phyloP scores from a whole-genome alignment of 352 stramenopile genomes.

The Pythium rishiriense region DNA sequence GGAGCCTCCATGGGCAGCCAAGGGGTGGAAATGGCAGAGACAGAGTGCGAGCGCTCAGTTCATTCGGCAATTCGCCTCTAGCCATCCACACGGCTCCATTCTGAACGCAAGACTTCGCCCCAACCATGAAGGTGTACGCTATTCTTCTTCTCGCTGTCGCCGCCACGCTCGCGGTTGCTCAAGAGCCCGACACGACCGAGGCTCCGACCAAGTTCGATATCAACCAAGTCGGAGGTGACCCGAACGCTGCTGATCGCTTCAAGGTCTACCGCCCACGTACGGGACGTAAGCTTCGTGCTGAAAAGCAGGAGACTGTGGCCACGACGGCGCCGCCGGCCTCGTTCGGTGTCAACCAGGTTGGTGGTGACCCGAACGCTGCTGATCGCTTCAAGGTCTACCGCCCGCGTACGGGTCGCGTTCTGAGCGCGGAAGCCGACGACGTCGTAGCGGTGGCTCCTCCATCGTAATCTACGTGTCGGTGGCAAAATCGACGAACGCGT shows the following conservation, averaged over 20 bases:
- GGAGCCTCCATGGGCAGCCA: not conserved
- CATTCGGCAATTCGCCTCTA: conserved; percentile 4
- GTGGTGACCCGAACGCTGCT: not conserved
- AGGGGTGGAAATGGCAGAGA: too few relatives aligned
- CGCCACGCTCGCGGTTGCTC: not conserved
- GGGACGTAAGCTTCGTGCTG: conserved; percentile 4
- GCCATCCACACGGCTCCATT: not conserved
- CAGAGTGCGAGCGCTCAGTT: not conserved
- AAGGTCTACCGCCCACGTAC: conserved; percentile 4
- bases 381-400: conserved; percentile 10
- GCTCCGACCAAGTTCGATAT: not conserved
- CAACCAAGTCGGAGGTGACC: not conserved
- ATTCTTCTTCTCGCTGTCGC: not conserved
- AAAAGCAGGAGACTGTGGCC: not conserved
- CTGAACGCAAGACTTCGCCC: not conserved
- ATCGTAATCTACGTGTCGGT: not conserved
- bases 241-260: conserved; percentile 6
- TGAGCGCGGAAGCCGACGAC: not conserved
- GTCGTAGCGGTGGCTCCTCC: not conserved
- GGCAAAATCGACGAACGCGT: not conserved
- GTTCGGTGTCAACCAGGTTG: conserved; percentile 5
- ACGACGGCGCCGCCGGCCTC: not conserved
- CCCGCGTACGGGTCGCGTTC: conserved; percentile 3
- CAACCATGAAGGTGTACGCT: conserved; percentile 1
- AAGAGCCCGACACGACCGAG: not conserved